These are phyloP conservation scores for Primulina huaijiensis DNA, from an alignment of 257 asterid species.

Conservation along the genomic window DNA sequence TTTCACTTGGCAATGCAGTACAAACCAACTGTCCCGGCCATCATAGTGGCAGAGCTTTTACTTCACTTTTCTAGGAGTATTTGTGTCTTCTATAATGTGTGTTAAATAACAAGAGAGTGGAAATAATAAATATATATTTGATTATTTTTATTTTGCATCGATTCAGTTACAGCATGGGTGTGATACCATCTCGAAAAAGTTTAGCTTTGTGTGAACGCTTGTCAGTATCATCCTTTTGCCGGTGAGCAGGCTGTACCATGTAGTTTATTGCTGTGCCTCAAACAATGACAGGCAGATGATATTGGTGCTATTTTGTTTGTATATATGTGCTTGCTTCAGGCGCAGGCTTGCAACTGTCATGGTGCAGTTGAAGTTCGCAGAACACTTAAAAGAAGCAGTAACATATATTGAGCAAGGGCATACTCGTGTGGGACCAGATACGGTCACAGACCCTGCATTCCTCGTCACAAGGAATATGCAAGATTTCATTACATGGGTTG, in stretches of 20 bases:
- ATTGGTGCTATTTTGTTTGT: neutral
- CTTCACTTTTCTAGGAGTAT: neutral
- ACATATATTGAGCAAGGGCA: constrained; percentile 97
- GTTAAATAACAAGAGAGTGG: neutral
- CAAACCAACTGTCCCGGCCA: neutral
- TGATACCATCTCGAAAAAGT: constrained; percentile 81
- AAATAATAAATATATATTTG: no score
- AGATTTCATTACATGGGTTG: constrained; percentile 93
- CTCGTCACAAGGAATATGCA: constrained; percentile 91
- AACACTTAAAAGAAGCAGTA: constrained; percentile 83
- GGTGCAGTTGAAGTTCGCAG: constrained; percentile 72
- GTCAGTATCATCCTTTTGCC: constrained; percentile 82
- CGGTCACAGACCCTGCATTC: constrained; percentile 75
- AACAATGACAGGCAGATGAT: neutral
- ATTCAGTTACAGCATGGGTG: constrained; percentile 91
- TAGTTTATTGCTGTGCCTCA: constrained; percentile 7
- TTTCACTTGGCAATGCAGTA: neutral
- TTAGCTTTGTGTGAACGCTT: constrained; percentile 74
- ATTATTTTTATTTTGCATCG: constrained; percentile 13
- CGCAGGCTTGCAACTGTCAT: constrained; percentile 78
- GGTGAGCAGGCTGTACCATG: constrained; percentile 43
- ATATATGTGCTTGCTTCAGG: constrained; percentile 38
- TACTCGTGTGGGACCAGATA: constrained; percentile 92
- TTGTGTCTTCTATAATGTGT: neutral
- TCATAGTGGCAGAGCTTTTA: neutral